Base-by-base conservation (phyloP, 1,284 basidiomycete species). In the Naganishia sp. region DNA sequence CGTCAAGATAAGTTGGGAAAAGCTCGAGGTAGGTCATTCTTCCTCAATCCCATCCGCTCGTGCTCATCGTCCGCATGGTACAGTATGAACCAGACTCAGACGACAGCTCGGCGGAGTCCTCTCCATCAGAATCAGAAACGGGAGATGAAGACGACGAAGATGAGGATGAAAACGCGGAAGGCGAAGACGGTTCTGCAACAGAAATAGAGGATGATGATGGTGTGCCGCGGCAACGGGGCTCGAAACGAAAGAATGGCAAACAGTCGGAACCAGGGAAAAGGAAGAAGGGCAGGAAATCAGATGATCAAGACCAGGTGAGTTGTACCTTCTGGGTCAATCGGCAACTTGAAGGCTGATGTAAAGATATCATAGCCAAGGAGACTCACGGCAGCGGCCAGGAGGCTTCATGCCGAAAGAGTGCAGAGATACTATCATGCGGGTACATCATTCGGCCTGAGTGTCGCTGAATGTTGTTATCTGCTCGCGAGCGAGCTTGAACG, bases 401-500 rank as follows among this genome's bases (percentile, higher is more conserved):
- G 86, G 11, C 80, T 80, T 15, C 85, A 90, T 75, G 82, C 85
- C 55, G 81, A 83, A 39, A 82, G 85, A 21, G 80, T 96, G 47
- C 85, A 88, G 71, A 89, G 88, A 73, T 90, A 99, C 79, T 98
- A 96, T 76, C 83, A 84, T 69, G 83, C 86, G 7, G 96, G 96
- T 49, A 90, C 91, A 53, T 91, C 86, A 80, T 86, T 90, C 73
- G 93, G 93, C 1, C 93, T 95, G 81, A 92, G 90, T 71, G 90
- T 92, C 11, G 88, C 94, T 2, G 89, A 88, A 18, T 90, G 90
- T 43, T 86, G 98, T 61, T 99, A 96, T 75, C 84, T 94, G 66
- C 86, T 99, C 5, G 92, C 94, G 15, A 93, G 90, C 6, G 84
- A 88, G 13, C 84, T 97, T 15, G 92, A 95, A 73, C 86, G 94